phyloP scores from a whole-genome alignment of 2,329 filamentous ascomycete genomes.

The Pseudocercospora pini-densiflorae region DNA sequence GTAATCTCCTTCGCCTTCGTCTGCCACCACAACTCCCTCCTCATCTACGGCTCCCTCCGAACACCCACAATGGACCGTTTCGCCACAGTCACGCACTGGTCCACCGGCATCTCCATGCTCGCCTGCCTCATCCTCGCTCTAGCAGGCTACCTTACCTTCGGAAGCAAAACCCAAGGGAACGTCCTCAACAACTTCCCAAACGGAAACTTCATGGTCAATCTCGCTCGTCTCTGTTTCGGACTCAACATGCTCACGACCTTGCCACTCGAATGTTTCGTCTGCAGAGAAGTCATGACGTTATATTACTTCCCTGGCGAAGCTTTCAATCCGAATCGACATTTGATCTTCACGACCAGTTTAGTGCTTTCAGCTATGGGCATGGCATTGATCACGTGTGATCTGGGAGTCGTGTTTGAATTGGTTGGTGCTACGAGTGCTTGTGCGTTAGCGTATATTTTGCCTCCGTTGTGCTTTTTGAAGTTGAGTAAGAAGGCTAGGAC shows the following conservation, averaged over 20 bases:
- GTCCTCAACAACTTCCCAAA: slow-evolving; percentile 96
- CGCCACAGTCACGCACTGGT: slow-evolving; percentile 89
- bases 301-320: slow-evolving; percentile 75
- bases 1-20: slow-evolving; percentile 94
- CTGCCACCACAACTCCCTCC: slow-evolving; percentile 90
- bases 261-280: slow-evolving; percentile 96
- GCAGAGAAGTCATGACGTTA: slow-evolving; percentile 92
- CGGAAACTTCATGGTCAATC: slow-evolving; percentile 90
- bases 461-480: slow-evolving; percentile 94
- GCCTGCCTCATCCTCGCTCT: slow-evolving; percentile 89
- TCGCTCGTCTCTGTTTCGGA: slow-evolving; percentile 92
- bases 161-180: slow-evolving; percentile 89
- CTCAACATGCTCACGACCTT: slow-evolving; percentile 99
- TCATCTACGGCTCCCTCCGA: slow-evolving; percentile 94
- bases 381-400: slow-evolving; percentile 85
- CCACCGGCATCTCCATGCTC: slow-evolving; percentile 85
- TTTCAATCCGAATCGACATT: slow-evolving; percentile 81
- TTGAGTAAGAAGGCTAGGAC: slow-evolving; percentile 70
- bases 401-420: slow-evolving; percentile 92
- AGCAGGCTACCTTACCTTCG: slow-evolving; percentile 89
- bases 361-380: slow-evolving; percentile 79
- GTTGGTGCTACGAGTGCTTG: slow-evolving; percentile 95
- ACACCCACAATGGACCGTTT: slow-evolving; percentile 97
- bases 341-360: slow-evolving; percentile 81
- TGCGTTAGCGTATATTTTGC: slow-evolving; percentile 91